phyloP scores from a whole-genome alignment of 1,284 basidiomycete species.

The Pterulicium gracile region DNA sequence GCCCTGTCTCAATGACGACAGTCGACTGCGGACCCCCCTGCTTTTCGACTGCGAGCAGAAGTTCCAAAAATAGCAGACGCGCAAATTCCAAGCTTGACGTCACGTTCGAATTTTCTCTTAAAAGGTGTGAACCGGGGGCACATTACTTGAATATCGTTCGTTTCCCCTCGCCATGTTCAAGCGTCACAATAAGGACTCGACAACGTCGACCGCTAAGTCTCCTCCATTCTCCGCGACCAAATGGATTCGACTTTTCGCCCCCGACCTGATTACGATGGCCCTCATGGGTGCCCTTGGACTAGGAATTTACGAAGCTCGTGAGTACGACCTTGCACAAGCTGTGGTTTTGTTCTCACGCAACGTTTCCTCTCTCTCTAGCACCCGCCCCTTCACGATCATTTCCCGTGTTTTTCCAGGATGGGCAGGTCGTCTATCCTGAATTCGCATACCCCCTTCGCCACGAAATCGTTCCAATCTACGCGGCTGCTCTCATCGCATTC shows the following conservation, averaged over 20 bases:
- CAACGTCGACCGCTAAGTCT: background rate
- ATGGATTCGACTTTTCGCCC: conserved; percentile 31
- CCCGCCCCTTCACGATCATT: conserved; percentile 30
- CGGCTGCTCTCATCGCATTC: conserved; percentile 41
- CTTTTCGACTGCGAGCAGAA: too few relatives aligned
- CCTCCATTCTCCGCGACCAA: conserved; percentile 20
- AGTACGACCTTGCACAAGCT: conserved; percentile 10
- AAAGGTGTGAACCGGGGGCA: too few relatives aligned
- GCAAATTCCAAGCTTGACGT: too few relatives aligned
- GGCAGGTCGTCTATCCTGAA: conserved; percentile 25
- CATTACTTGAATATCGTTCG: too few relatives aligned
- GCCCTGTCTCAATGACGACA: too few relatives aligned
- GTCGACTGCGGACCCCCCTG: too few relatives aligned
- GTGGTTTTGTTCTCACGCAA: background rate
- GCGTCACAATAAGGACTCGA: too few relatives aligned
- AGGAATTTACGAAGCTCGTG: conserved; percentile 36
- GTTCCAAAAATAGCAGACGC: too few relatives aligned
- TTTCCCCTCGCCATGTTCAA: too few relatives aligned
- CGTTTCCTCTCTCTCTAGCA: conserved; percentile 16
- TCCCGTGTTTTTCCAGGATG: conserved; percentile 27
- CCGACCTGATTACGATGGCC: conserved; percentile 37
- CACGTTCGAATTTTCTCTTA: too few relatives aligned
- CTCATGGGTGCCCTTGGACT: conserved; percentile 34
- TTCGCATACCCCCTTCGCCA: conserved; percentile 33
- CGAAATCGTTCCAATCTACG: conserved; percentile 43